Evolutionary conservation across 345 rosid species (phyloP), one percentile per base, ranked within the genome.

Genomic region (Acer campestre): DNA sequence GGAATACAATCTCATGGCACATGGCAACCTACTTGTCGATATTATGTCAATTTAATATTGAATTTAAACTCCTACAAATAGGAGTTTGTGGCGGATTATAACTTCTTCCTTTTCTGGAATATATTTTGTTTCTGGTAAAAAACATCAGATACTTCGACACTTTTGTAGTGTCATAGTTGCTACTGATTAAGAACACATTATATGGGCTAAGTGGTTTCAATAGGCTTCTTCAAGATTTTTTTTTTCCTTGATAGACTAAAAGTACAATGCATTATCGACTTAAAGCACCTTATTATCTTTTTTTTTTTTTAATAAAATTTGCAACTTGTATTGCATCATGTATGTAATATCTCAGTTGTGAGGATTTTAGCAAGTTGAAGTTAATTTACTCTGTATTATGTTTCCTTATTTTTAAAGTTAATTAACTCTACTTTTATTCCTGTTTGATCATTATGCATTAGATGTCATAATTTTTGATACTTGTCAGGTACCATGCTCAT

Each of bases 401-500:
- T 74, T 23, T 29, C 53, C 23, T 44, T 13, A 18, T 62, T 40
- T 10, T 18, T 49, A 2, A 38, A 13, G 35, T 10, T 42, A 44
- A 66, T 7, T 48, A 31, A 42, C 67, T 44, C 59, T 61, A 55
- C 44, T 61, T 72, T 3, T 68, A 27, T 17, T 64, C 63, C 8
- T 42, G n/a, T 12, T 23, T 48, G 20, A 23, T n/a, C 6, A 4
- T 74, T 49, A 51, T 51, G 29, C 7, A 27, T 29, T n/a, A 13
- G 20, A 51, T 53, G 16, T 72, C 17, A 12, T 76, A 65, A 66
- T 78, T 77, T 23, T 70, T 51, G n/a, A n/a, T 68, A 53, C 22
- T 68, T 81, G 35, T 75, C 91, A 97, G 99, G 99, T 83, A 80
- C 83, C 98, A 97, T 83, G 98, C 99, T 75, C 86, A 87, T 78